Conservation (phyloP, 352 stramenopile genomes). For the Hyaloperonospora brassicae region DNA sequence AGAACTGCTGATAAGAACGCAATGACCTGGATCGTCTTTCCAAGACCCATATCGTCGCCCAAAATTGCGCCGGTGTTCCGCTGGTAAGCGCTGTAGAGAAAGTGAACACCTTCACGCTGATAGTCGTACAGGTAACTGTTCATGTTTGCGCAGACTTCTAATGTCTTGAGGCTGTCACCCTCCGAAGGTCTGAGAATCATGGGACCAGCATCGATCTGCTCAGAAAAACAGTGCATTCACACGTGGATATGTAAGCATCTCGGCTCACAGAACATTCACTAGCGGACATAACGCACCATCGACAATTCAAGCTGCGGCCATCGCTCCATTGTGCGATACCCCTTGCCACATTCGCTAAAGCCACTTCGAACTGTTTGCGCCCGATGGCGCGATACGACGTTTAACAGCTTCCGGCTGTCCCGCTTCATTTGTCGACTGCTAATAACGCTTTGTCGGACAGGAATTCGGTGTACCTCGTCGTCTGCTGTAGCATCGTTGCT, state of each 20-base stretch:
- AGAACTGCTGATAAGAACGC: conserved; percentile 86
- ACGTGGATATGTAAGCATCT: conserved; percentile 1
- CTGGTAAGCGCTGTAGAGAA: conserved; percentile 52
- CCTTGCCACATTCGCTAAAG: conserved; percentile 26
- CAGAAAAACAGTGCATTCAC: conserved; percentile 1
- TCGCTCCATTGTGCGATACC: conserved; percentile 22
- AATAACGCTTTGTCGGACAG: not conserved
- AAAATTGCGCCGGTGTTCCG: conserved; percentile 84
- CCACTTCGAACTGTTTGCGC: conserved; percentile 6
- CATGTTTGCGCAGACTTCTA: conserved; percentile 58
- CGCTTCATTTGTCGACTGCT: not conserved
- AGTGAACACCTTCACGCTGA: conserved; percentile 58
- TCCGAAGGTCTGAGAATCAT: conserved; percentile 28
- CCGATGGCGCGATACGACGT: conserved; percentile 7
- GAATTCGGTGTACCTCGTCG: not conserved
- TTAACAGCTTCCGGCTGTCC: not conserved
- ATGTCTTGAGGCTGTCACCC: conserved; percentile 2
- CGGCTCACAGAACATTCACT: not conserved
- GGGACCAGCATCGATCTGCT: conserved; percentile 29
- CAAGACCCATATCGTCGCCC: conserved; percentile 97
- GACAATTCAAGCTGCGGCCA: conserved; percentile 50
- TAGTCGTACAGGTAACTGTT: conserved; percentile 75
- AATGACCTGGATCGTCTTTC: conserved; percentile 92
- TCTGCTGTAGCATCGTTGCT: not conserved
- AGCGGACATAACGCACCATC: conserved; percentile 17